A percentile compares a stretch with the other conserved stretches of the same genome.
phyloP scores from a whole-genome alignment of 371 early-diverging fungal species.

The Apophysomyces elegans region DNA sequence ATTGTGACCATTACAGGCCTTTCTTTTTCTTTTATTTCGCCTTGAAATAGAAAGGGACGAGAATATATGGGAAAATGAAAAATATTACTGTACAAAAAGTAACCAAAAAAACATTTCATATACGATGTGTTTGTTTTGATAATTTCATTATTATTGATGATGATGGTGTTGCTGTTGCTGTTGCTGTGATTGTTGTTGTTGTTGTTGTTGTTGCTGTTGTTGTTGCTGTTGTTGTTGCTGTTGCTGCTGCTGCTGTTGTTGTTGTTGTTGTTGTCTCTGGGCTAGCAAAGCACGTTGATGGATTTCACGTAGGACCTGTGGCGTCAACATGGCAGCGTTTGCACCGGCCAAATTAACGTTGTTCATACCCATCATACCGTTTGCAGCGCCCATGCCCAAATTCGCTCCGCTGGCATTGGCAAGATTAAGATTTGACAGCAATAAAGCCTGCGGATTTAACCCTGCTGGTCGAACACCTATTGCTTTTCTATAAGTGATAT shows the following conservation, averaged over 20 bases:
- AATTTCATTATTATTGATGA: conserved; percentile 2
- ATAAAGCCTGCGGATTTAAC: conserved; percentile 42
- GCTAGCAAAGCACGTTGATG: conserved; percentile 29
- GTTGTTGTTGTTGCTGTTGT: conserved; percentile 47
- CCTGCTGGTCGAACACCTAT: conserved; percentile 26
- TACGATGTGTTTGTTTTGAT: background rate
- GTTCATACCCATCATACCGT: conserved; percentile 28
- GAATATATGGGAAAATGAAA: too few species aligned
- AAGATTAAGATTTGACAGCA: conserved; percentile 48
- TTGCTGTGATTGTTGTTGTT: conserved; percentile 35
- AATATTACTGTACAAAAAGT: too few species aligned
- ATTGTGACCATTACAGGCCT: too few species aligned
- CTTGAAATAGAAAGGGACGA: too few species aligned
- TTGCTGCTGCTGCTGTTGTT: conserved; percentile 44
- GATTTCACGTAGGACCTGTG: conserved; percentile 24
- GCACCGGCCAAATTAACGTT: conserved; percentile 25
- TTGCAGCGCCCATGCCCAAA: conserved; percentile 22
- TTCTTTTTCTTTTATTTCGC: too few species aligned
- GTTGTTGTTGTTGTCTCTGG: conserved; percentile 47
- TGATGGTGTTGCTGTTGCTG: conserved; percentile 25
- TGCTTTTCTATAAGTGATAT: background rate
- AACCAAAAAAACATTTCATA: too few species aligned
- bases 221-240: conserved; percentile 52
- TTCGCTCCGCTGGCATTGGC: conserved; percentile 25
- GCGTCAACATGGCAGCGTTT: conserved; percentile 31